phyloP scores from a whole-genome alignment of 2,329 filamentous ascomycete genomes.

The Ciborinia camelliae region DNA sequence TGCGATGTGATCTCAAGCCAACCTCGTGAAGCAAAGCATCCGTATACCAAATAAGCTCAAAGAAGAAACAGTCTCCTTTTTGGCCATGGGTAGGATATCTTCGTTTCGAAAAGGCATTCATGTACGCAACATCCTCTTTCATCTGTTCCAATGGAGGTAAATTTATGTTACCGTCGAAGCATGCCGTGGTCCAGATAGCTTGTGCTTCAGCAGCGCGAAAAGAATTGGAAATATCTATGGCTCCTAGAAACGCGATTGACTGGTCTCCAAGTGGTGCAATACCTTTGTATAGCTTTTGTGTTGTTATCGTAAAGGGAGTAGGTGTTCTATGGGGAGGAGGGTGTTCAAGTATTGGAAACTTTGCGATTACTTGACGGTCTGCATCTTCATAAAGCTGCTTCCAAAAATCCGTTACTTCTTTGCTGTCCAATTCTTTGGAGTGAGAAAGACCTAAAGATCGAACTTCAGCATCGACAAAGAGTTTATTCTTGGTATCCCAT shows the following conservation, averaged over 20 bases:
- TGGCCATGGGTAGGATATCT: constrained; percentile 17
- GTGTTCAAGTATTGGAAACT: constrained; percentile 16
- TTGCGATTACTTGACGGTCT: constrained; percentile 7
- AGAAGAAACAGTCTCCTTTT: constrained; percentile 9
- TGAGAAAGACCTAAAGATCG: neutral
- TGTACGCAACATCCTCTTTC: constrained; percentile 15
- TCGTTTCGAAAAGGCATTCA: constrained; percentile 14
- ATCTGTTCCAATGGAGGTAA: constrained; percentile 13
- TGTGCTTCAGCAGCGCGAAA: constrained; percentile 18
- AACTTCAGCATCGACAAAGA: neutral
- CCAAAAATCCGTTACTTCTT: constrained; percentile 21
- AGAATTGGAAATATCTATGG: constrained; percentile 17
- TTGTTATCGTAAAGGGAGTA: neutral
- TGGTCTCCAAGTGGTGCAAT: constrained; percentile 17
- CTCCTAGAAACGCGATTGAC: constrained; percentile 18
- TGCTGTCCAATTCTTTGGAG: neutral
- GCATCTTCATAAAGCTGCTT: constrained; percentile 25
- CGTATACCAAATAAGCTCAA: constrained; percentile 17
- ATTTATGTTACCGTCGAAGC: constrained; percentile 16
- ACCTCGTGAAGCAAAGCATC: constrained; percentile 16
- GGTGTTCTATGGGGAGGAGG: constrained; percentile 12
- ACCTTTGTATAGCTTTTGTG: constrained; percentile 20
- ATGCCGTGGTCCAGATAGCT: constrained; percentile 23
- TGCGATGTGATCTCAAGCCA: constrained; percentile 10
- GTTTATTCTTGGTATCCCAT: neutral